These are phyloP conservation scores for Corylus americana DNA, from an alignment of 306 rosid genomes.

Conservation along the genomic window DNA sequence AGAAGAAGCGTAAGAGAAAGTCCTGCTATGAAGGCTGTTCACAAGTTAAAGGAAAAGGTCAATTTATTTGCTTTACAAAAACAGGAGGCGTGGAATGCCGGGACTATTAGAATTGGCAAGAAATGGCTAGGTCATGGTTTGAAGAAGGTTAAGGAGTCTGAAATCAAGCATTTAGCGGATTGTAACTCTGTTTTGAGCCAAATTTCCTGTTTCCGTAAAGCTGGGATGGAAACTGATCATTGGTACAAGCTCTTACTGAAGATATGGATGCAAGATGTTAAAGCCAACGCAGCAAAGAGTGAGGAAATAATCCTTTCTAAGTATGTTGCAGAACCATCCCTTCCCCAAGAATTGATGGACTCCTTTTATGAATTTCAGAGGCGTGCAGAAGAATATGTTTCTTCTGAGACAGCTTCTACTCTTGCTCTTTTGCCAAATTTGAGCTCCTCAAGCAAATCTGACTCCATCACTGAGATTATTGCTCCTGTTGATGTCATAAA, in stretches of 20 bases:
- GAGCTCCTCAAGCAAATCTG: conserved; percentile 40
- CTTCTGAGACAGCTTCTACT: conserved; percentile 68
- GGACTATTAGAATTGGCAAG: conserved; percentile 73
- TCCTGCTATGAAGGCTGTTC: conserved; percentile 72
- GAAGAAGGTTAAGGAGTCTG: conserved; percentile 92
- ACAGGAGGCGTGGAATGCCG: conserved; percentile 71
- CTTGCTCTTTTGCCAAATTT: conserved; percentile 61
- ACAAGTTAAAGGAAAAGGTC: conserved; percentile 81
- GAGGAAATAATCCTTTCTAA: conserved; percentile 68
- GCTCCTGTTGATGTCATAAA: conserved; percentile 67
- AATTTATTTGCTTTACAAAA: conserved; percentile 72
- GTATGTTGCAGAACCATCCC: conserved; percentile 65
- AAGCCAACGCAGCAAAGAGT: conserved; percentile 50
- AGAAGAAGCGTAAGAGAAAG: conserved; percentile 60
- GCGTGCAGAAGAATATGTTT: conserved; percentile 62
- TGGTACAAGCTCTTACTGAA: conserved; percentile 83
- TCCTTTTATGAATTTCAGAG: conserved; percentile 68
- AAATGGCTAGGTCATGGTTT: conserved; percentile 92
- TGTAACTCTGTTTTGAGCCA: conserved; percentile 51
- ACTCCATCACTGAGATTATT: conserved; percentile 53
- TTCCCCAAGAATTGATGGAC: conserved; percentile 68
- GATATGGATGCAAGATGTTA: conserved; percentile 78
- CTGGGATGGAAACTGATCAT: conserved; percentile 96
- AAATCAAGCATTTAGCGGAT: conserved; percentile 74
- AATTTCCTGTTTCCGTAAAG: conserved; percentile 65